Base-by-base conservation (phyloP, 768 basidiomycete genomes). In the Tricholoma sp. region DNA sequence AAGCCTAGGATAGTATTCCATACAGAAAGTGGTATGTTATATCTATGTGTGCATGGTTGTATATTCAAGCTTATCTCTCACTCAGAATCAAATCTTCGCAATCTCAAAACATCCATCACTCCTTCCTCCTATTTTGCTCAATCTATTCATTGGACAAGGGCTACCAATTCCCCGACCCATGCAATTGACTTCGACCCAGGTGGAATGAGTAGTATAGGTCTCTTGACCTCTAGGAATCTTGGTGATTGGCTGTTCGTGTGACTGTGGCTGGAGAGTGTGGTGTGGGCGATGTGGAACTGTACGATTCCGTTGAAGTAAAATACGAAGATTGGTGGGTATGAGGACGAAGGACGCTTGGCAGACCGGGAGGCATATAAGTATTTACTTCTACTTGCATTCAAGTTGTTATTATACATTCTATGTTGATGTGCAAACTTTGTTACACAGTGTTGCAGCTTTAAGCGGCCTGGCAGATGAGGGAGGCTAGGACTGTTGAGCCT, bases 121-220 rank as follows among this genome's bases (percentile, higher is more conserved):
- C 83, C 84, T 18, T 92, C 91, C 0, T 80, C 98, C 20, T 94
- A 89, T 72, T 96, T 96, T 70, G 91, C 87, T 1, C 80, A 78
- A 31, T 90, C 92, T 11, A 94, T 99, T 61, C 90, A 97, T 74
- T 98, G 97, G 97, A 75, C 80, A 42, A 86, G 87, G 65, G 94
- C 94, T 5, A 95, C 92, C 33, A 76, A 85, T 59, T 96, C 98
- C 82, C 91, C 94, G 0, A 98, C 95, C 4, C 97, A 99, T 69
- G 89, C 92, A 2, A 76, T 98, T 59, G 97, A 99, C 72, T 98
- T 99, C 64, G 97, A 97, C 52, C 93, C 97, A 1, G 96, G 97
- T 58, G 95, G 96, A 12, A 67, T 91, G 54, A 92, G 88, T 65
- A 95, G 97, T 11, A 95, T 98, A 61, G 96, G 96, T 41, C 86